Base-by-base conservation (phyloP, 164 flowering plant genomes). In the Hamamelis virginiana region DNA sequence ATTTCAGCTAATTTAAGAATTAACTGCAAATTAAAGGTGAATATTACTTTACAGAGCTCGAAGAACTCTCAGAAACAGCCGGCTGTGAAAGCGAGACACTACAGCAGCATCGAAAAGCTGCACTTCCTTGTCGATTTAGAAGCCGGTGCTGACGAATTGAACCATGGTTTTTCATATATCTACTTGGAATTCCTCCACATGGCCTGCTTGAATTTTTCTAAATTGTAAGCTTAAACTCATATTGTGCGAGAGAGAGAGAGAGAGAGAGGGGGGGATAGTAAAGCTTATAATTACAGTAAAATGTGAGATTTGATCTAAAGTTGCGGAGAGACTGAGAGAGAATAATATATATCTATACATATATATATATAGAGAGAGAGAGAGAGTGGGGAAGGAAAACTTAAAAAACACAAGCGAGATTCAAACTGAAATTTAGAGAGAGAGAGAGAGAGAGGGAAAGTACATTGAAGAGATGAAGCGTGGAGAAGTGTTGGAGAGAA, bases 401-500 rank as follows among this genome's bases (percentile, higher is more conserved):
- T n/a, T n/a, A n/a, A n/a, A n/a, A n/a, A n/a, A n/a, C n/a, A n/a
- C n/a, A n/a, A n/a, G n/a, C n/a, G n/a, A n/a, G n/a, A n/a, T n/a
- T n/a, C n/a, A n/a, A n/a, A n/a, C n/a, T n/a, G n/a, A n/a, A n/a
- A n/a, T 1, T 8, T 22, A 66, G 9, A 28, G 27, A 12, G 19
- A 18, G 33, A 52, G 38, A 60, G 64, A 65, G 75, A 56, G 74
- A 61, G 43, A 45, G 51, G 23, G 74, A 61, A 62, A 21, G 21
- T 77, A 82, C 87, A 64, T 26, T 38, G 88, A 76, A 64, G 79
- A 60, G 52, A 78, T 22, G 72, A 80, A 72, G 74, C 80, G 84
- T 0, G 88, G 80, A 45, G 83, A 58, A 9, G 80, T 46, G 56
- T 67, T 68, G 65, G 89, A 79, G 74, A 84, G 81, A 64, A 28